Conservation (phyloP, 2,329 filamentous ascomycete genomes). For the Colletotrichum sublineola region DNA sequence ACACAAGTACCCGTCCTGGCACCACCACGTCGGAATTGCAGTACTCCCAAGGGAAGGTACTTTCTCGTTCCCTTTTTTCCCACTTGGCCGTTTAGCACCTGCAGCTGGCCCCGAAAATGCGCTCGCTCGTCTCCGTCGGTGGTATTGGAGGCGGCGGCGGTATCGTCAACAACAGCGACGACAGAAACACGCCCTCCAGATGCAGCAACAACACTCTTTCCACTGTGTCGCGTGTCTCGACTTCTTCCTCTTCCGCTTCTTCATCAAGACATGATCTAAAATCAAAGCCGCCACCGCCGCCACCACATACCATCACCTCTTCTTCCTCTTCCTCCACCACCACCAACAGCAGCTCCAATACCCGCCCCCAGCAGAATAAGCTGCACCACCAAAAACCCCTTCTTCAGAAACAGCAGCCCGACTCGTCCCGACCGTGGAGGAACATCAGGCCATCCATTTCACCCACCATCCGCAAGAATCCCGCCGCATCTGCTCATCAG, state of each 20-base stretch:
- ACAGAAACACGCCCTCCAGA: constrained; percentile 14
- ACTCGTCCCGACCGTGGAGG: constrained; percentile 33
- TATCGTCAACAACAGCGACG: not conserved
- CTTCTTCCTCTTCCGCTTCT: not conserved
- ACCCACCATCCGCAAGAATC: constrained; percentile 33
- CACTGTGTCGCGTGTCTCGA: constrained; percentile 12
- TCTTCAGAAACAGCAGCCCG: constrained; percentile 16
- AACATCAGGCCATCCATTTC: constrained; percentile 41
- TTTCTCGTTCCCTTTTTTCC: not conserved
- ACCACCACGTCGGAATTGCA: not conserved
- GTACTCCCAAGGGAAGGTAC: constrained; percentile 5
- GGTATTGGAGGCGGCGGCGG: not conserved
- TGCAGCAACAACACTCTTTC: constrained; percentile 29
- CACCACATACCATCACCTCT: not conserved
- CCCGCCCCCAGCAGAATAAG: constrained; percentile 11
- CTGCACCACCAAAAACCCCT: constrained; percentile 23
- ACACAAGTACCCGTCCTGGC: constrained; percentile 12
- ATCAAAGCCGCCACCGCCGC: constrained; percentile 9
- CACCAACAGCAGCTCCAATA: not conserved
- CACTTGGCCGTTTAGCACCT: not conserved
- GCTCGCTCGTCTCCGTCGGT: constrained; percentile 23
- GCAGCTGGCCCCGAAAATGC: constrained; percentile 19
- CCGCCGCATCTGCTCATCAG: constrained; percentile 13
- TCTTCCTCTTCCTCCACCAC: not conserved
- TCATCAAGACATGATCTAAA: constrained; percentile 12